Base-by-base conservation (phyloP, 1,284 basidiomycete species). In the Nidula niveotomentosa region DNA sequence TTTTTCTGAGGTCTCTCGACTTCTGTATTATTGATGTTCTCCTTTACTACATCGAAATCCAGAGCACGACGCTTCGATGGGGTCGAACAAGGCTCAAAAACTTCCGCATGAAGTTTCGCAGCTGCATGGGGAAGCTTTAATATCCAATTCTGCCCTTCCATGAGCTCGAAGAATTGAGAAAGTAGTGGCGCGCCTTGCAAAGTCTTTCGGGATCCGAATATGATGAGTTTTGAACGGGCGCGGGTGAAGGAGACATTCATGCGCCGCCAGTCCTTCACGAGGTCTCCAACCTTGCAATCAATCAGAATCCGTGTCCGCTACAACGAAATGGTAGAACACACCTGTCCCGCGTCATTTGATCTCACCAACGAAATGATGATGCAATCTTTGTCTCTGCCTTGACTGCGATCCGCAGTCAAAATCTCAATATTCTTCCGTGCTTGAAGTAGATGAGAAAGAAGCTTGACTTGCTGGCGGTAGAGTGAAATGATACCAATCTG, bases 191-290 rank as follows among this genome's bases (percentile, higher is more conserved):
- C 79, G 17, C 69, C 63, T 30, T 81, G 66, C 8, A 97, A 76
- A 0, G 94, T 97, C 58, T 72, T 80, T 36, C 86, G 78, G 1
- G 91, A 93, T 13, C 96, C 97, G 62, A 99, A 81, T 55, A 99
- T 88, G 65, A 98, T 80, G 3, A 99, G 76, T 72, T 98, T 98
- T 39, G 85, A 85, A 53, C 90, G 86, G 0, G 96, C 96, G 3
- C 97, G 86, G 0, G 97, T 99, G 67, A 99, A 93, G 2, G 94
- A 93, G 36, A 99, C 97, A 66, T 99, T 99, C 78, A 98, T 90
- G 36, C 97, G 76, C 46, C 96, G 80, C 91, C 94, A 96, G 68
- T 98, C 97, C 62, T 91, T 93, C 10, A 99, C 77, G 8, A 99
- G 81, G 54, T 98, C 94, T 2, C 97, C 96, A 36, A 94, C 78